Percentiles rank a stretch among this genome's conserved stretches.
Conservation (phyloP, 345 rosid species). For the Turritis glabra region DNA sequence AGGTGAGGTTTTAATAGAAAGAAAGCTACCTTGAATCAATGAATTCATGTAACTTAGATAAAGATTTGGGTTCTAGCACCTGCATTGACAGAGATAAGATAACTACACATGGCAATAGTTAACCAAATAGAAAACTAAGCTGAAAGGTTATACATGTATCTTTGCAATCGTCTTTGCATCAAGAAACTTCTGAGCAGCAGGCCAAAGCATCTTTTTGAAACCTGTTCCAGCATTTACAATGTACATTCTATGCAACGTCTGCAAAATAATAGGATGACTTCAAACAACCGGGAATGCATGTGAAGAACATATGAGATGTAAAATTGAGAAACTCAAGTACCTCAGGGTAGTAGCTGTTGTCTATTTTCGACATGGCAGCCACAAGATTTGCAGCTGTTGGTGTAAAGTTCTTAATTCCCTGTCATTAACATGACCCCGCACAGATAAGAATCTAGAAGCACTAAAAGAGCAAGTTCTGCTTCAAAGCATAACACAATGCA, state of each 20-base stretch:
- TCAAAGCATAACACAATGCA: slow-evolving; percentile 1
- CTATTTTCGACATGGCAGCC: slow-evolving; percentile 76
- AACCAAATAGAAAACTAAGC: slow-evolving; percentile 22
- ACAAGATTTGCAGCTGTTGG: slow-evolving; percentile 85
- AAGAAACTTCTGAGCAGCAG: slow-evolving; percentile 94
- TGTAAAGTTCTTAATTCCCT: slow-evolving; percentile 92
- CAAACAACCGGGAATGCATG: neutral
- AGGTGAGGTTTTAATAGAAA: slow-evolving; percentile 13
- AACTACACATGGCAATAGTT: slow-evolving; percentile 14
- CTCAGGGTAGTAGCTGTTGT: slow-evolving; percentile 95
- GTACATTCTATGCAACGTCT: slow-evolving; percentile 91
- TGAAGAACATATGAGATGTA: slow-evolving; percentile 2
- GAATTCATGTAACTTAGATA: slow-evolving; percentile 70
- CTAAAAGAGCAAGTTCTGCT: slow-evolving; percentile 3
- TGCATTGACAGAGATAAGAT: slow-evolving; percentile 39
- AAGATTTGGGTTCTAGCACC: slow-evolving; percentile 86
- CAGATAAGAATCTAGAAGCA: slow-evolving; percentile 33
- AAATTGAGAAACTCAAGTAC: slow-evolving; percentile 41
- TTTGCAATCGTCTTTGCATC: slow-evolving; percentile 82
- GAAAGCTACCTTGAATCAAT: slow-evolving; percentile 70
- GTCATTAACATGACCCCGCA: slow-evolving; percentile 37
- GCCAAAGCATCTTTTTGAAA: slow-evolving; percentile 97
- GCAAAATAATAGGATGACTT: slow-evolving; percentile 30
- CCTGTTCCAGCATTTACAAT: slow-evolving; percentile 95
- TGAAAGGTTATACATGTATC: slow-evolving; percentile 61